Evolutionary conservation across 192 early-diverging fungal genomes (phyloP).

Genomic region (Backusella tarrabulga): DNA sequence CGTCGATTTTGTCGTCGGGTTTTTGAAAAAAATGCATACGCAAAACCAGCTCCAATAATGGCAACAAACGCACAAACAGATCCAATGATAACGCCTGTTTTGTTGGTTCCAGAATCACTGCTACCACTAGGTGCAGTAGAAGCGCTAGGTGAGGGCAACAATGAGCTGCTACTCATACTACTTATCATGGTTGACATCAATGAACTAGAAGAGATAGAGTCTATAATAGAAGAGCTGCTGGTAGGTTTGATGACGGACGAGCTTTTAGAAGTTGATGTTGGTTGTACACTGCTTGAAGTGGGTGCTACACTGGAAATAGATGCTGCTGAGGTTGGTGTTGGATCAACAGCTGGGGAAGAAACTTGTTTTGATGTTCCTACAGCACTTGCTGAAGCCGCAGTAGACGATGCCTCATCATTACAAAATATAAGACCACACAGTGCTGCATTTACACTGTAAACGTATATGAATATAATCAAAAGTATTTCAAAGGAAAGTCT

Average conservation of each 20-base stretch:
- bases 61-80: slow-evolving; percentile 37
- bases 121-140: neutral
- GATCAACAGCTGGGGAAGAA: neutral
- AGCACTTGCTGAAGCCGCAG: slow-evolving; percentile 1
- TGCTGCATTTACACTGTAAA: neutral
- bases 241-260: neutral
- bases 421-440: neutral
- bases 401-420: neutral
- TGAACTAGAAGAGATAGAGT: neutral
- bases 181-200: neutral
- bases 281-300: neutral
- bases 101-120: slow-evolving; percentile 9
- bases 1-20: slow-evolving; percentile 30
- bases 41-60: slow-evolving; percentile 36
- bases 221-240: neutral
- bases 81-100: slow-evolving; percentile 36
- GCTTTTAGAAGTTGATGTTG: neutral
- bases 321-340: neutral
- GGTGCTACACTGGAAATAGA: neutral
- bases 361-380: neutral
- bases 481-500: neutral
- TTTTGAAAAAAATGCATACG: slow-evolving; percentile 41
- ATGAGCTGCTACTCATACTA: neutral
- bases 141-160: neutral
- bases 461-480: neutral